A percentile compares a stretch with the other conserved stretches of the same genome.
These are phyloP conservation scores for Chaetomium olivaceum DNA, from an alignment of 2,329 filamentous ascomycete genomes.

Conservation along the genomic window DNA sequence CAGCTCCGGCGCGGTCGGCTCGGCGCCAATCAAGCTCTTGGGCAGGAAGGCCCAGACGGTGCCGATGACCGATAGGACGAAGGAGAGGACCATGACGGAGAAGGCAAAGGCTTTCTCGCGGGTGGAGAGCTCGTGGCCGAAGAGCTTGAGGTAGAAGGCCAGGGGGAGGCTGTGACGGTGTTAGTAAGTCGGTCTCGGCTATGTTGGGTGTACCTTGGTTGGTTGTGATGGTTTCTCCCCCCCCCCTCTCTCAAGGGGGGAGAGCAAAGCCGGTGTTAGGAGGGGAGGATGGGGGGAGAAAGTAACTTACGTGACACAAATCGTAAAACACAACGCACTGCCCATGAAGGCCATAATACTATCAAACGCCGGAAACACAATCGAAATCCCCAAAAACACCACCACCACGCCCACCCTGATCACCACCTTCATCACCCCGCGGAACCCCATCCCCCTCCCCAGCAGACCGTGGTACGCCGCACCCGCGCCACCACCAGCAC, in stretches of 20 bases:
- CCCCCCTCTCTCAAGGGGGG: too few relatives aligned
- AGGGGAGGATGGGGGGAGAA: background rate
- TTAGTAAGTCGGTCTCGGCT: background rate
- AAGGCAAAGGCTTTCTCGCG: constrained; percentile 68
- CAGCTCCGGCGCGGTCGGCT: constrained; percentile 10
- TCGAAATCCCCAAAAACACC: constrained; percentile 73
- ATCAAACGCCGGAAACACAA: constrained; percentile 74
- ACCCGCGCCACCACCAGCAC: too few relatives aligned
- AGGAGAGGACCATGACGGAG: constrained; percentile 67
- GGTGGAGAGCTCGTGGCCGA: constrained; percentile 67
- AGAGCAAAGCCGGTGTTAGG: background rate
- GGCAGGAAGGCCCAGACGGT: constrained; percentile 89
- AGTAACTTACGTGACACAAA: constrained; percentile 72
- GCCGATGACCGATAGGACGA: constrained; percentile 69
- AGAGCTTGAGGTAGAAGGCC: constrained; percentile 87
- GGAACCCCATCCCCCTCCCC: constrained; percentile 57
- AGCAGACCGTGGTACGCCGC: constrained; percentile 41
- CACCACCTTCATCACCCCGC: constrained; percentile 58
- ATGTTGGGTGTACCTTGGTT: background rate
- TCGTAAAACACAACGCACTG: constrained; percentile 85
- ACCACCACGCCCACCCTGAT: constrained; percentile 68
- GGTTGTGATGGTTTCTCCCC: background rate
- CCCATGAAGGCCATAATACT: constrained; percentile 91
- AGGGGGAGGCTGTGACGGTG: constrained; percentile 63
- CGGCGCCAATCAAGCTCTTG: constrained; percentile 66